phyloP scores from a whole-genome alignment of 2,329 filamentous ascomycete species.

The Macrophomina tecta region DNA sequence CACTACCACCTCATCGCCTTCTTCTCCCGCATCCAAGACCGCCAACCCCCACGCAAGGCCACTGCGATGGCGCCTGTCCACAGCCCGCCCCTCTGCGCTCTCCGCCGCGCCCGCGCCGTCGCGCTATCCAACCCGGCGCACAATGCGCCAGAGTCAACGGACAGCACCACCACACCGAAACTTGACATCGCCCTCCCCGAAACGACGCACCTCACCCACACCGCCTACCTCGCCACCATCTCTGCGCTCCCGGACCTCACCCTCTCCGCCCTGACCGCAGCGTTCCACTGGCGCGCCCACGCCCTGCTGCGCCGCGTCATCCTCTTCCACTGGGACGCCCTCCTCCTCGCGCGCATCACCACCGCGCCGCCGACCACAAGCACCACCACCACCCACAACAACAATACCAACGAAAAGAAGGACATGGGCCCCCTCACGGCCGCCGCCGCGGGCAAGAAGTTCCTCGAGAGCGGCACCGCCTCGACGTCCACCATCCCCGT shows the following conservation, averaged over 20 bases:
- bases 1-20: too few relatives aligned
- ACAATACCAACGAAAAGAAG: not conserved
- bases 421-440: not conserved
- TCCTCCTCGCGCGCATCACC: not conserved
- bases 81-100: too few relatives aligned
- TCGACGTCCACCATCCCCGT: not conserved
- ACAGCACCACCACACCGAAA: too few relatives aligned
- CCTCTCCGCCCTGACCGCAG: not conserved
- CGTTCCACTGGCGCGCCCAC: constrained; percentile 1
- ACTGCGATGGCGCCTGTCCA: too few relatives aligned
- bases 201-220: not conserved
- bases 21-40: too few relatives aligned
- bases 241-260: not conserved
- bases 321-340: not conserved
- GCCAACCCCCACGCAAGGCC: too few relatives aligned
- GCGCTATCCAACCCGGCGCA: too few relatives aligned
- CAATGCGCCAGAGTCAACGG: too few relatives aligned
- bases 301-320: not conserved
- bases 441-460: too few relatives aligned
- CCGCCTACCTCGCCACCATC: not conserved
- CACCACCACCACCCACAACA: too few relatives aligned
- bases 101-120: too few relatives aligned
- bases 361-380: not conserved
- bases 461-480: not conserved
- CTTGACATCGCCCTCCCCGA: not conserved